Evolutionary conservation across 371 early-diverging fungal genomes (phyloP).

Genomic region (Mucor racemosus): DNA sequence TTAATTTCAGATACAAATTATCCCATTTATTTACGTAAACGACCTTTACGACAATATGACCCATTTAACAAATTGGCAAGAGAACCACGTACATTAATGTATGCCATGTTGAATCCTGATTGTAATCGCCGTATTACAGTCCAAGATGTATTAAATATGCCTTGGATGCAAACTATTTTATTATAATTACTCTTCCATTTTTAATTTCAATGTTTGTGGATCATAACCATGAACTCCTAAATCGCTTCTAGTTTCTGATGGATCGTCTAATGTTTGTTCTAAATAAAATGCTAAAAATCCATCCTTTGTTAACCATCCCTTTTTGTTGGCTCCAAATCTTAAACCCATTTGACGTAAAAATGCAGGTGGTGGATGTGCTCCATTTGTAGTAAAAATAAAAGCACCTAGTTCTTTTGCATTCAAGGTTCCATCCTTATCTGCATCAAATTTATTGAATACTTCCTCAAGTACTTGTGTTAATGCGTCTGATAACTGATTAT

Average conservation of each 20-base stretch:
- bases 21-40: constrained; percentile 58
- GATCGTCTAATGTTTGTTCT: constrained; percentile 61
- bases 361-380: constrained; percentile 52
- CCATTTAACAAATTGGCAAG: constrained; percentile 62
- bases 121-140: constrained; percentile 66
- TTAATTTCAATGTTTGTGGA: constrained; percentile 36
- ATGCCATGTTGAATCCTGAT: constrained; percentile 83
- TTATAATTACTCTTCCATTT: constrained; percentile 31
- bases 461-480: constrained; percentile 43
- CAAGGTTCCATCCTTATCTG: constrained; percentile 50
- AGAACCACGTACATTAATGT: constrained; percentile 62
- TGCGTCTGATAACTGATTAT: constrained; percentile 43
- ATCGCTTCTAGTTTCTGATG: constrained; percentile 59
- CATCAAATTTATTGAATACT: constrained; percentile 53
- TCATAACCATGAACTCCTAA: constrained; percentile 59
- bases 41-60: constrained; percentile 51
- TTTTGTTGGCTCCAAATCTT: constrained; percentile 50
- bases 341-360: constrained; percentile 58
- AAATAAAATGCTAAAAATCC: constrained; percentile 60
- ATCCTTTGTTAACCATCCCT: constrained; percentile 55
- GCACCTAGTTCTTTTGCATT: constrained; percentile 47
- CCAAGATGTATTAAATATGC: constrained; percentile 57
- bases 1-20: constrained; percentile 68
- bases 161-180: constrained; percentile 63
- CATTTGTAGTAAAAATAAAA: constrained; percentile 57